phyloP scores from a whole-genome alignment of 164 flowering plant species.

The Vitis rupestris region DNA sequence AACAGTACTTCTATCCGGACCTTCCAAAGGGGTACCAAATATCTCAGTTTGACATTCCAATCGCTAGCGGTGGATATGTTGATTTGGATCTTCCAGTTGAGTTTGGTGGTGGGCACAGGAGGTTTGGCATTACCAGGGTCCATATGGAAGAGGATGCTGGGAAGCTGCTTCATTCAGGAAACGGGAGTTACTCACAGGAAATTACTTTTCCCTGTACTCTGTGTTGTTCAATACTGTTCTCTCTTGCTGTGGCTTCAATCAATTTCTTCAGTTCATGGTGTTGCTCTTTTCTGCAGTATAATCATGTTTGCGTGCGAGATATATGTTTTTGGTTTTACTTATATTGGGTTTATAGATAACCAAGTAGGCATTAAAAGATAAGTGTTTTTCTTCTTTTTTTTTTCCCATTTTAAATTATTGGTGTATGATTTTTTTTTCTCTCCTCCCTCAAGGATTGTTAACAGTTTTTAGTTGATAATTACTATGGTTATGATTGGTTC shows the following conservation, averaged over 20 bases:
- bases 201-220: background rate
- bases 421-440: background rate
- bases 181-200: conserved; percentile 67
- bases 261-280: background rate
- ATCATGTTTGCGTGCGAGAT: too few species aligned
- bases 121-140: conserved; percentile 88
- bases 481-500: background rate
- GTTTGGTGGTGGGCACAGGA: conserved; percentile 93
- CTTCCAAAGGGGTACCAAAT: conserved; percentile 96
- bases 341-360: too few species aligned
- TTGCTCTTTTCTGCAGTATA: too few species aligned
- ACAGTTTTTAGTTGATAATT: background rate
- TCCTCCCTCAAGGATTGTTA: background rate
- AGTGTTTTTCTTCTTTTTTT: background rate
- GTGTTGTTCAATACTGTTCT: background rate
- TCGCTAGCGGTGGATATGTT: conserved; percentile 65
- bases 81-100: conserved; percentile 90
- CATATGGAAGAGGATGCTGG: conserved; percentile 99
- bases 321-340: too few species aligned
- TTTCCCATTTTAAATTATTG: background rate
- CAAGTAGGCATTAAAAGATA: too few species aligned
- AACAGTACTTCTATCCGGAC: conserved; percentile 92
- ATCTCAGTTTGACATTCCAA: conserved; percentile 90
- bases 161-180: conserved; percentile 77
- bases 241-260: background rate